Evolutionary conservation across 371 early-diverging fungal species (phyloP), one percentile per base, ranked within the genome.

Genomic region (Mucor mucedo): DNA sequence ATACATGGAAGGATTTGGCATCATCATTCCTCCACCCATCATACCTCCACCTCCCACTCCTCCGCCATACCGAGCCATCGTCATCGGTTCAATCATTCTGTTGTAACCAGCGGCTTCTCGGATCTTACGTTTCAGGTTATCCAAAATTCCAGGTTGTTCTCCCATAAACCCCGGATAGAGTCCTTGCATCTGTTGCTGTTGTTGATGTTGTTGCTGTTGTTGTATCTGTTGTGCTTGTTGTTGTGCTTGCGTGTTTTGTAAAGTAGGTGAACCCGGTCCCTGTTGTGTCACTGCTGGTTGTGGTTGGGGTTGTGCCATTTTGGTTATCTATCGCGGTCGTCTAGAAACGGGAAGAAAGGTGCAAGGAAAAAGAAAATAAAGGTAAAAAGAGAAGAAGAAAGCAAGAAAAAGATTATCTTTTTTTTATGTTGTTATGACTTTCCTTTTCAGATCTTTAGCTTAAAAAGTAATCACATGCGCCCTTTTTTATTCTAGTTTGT

Each of bases 121-220:
- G 11, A 65, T 6, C 28, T 65, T 65, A 28, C 59, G 65, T 40
- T 54, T 64, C 7, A 64, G 29, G 29, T 48, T 64, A 38, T 65
- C 65, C 16, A 65, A 54, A 16, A 65, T 39, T n/a, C 65, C 65
- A 4, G 39, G 59, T 47, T 59, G 65, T 13, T 65, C 63, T 4
- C 44, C 50, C 55, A 56, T 55, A 39, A 30, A 56, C 2, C 35
- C 55, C 33, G 45, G 47, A 3, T 42, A 52, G 42, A 56, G 35
- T 1, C 39, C 5, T 42, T 49, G 50, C 9, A 35, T 32, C 13
- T 32, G 58, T 16, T 39, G 41, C 28, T 55, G 56, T 21, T 56
- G 64, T 52, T 57, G 58, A n/a, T 53, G 54, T 7, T 16, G 32
- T 50, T 49, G 56, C 4, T 38, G 49, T 8, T 35, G 35, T 35